These are phyloP conservation scores for Grigorovia yakushimaensis DNA, from an alignment of 805 yeast genomes.

Conservation along the genomic window DNA sequence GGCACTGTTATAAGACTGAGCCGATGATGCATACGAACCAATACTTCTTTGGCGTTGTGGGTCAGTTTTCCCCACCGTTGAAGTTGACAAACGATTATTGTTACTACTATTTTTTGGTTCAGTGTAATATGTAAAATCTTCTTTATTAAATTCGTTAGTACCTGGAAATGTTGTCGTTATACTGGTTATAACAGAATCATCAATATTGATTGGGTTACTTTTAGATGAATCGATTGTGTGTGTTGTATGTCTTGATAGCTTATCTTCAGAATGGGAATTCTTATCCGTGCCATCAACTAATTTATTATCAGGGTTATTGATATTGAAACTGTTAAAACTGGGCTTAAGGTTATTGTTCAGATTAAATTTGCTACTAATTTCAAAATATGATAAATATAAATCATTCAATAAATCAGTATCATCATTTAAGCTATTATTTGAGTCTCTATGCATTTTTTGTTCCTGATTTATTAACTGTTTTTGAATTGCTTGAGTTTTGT, in stretches of 20 bases:
- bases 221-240: constrained; percentile 1
- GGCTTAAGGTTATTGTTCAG: constrained; percentile 6
- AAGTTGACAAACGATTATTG: not conserved
- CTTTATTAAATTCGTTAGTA: not conserved
- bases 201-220: constrained; percentile 2
- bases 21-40: constrained; percentile 16
- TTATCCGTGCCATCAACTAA: not conserved
- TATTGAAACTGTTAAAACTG: not conserved
- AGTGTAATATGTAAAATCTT: not conserved
- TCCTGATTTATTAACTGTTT: constrained; percentile 13
- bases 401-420: constrained; percentile 13
- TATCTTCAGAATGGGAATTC: constrained; percentile 4
- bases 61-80: not conserved
- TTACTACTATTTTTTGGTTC: not conserved
- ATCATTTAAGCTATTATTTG: not conserved
- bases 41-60: constrained; percentile 15
- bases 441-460: constrained; percentile 2
- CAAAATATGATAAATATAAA: constrained; percentile 20
- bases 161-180: constrained; percentile 9
- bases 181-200: constrained; percentile 6
- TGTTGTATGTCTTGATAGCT: constrained; percentile 4
- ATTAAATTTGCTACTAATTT: constrained; percentile 17
- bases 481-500: constrained; percentile 21
- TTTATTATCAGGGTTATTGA: not conserved
- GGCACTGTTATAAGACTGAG: not conserved